Evolutionary conservation across 768 basidiomycete genomes (phyloP).

Genomic region (Collybia mongolica): DNA sequence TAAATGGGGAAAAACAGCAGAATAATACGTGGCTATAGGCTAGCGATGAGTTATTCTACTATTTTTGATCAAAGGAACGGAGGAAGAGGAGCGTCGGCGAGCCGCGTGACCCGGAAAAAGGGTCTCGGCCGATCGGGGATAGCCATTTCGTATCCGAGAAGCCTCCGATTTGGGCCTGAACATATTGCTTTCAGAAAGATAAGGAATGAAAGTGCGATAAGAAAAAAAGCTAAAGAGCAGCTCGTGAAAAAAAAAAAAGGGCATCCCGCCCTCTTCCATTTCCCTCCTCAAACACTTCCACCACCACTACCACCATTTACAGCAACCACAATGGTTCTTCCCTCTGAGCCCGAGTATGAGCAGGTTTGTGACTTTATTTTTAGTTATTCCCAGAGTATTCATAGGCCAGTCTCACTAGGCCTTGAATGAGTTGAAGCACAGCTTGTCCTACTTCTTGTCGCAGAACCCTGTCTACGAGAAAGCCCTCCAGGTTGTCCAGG

Average conservation of each 20-base stretch:
- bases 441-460: slow-evolving; percentile 62
- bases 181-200: slow-evolving; percentile 5
- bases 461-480: slow-evolving; percentile 67
- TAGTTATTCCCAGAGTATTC: not conserved
- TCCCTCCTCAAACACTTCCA: not conserved
- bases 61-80: too few relatives aligned
- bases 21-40: too few relatives aligned
- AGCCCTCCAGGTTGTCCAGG: slow-evolving; percentile 61
- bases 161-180: slow-evolving; percentile 7
- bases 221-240: slow-evolving; percentile 6
- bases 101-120: not conserved
- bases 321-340: slow-evolving; percentile 34
- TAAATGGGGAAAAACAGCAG: too few relatives aligned
- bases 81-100: too few relatives aligned
- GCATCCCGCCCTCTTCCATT: not conserved
- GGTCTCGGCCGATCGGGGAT: slow-evolving; percentile 12
- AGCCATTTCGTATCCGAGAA: slow-evolving; percentile 6
- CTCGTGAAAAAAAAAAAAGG: not conserved
- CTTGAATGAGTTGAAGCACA: slow-evolving; percentile 60
- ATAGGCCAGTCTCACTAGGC: slow-evolving; percentile 38
- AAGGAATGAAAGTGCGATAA: slow-evolving; percentile 8
- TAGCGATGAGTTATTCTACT: too few relatives aligned
- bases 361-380: slow-evolving; percentile 35
- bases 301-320: not conserved
- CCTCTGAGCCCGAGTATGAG: slow-evolving; percentile 69